A percentile compares a stretch with the other conserved stretches of the same genome.
Conservation (phyloP, 768 basidiomycete species). For the Floccularia luteovirens region DNA sequence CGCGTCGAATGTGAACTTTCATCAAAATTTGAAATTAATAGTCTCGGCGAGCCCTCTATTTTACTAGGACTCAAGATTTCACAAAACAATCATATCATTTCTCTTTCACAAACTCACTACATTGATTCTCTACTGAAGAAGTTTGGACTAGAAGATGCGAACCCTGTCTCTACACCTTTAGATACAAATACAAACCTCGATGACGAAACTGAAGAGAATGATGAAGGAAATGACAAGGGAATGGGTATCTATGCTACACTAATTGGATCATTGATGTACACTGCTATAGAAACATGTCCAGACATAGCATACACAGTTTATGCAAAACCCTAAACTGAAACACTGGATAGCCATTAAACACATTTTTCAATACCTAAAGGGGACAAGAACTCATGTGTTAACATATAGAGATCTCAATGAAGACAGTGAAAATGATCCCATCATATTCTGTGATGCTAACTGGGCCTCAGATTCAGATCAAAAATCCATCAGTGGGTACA, state of each 20-base stretch:
- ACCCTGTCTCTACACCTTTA: slow-evolving; percentile 15
- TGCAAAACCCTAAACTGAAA: neutral
- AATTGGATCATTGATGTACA: neutral
- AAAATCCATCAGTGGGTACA: slow-evolving; percentile 11
- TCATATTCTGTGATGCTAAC: slow-evolving; percentile 9
- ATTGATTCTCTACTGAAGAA: slow-evolving; percentile 12
- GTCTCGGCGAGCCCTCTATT: slow-evolving; percentile 7
- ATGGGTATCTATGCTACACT: neutral
- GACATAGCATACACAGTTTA: slow-evolving; percentile 7
- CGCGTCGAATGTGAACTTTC: slow-evolving; percentile 1
- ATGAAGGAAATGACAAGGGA: neutral
- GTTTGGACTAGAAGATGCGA: slow-evolving; percentile 13
- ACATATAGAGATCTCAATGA: slow-evolving; percentile 1
- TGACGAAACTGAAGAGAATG: neutral
- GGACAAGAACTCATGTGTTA: neutral
- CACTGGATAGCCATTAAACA: slow-evolving; percentile 4
- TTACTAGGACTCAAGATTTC: slow-evolving; percentile 8
- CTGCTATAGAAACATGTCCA: slow-evolving; percentile 3
- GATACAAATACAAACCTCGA: slow-evolving; percentile 10
- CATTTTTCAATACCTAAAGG: slow-evolving; percentile 5
- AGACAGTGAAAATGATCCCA: neutral
- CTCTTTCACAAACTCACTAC: slow-evolving; percentile 14
- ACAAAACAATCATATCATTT: slow-evolving; percentile 10
- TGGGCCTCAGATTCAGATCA: slow-evolving; percentile 7
- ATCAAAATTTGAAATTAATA: slow-evolving; percentile 7